A percentile compares a stretch with the other conserved stretches of the same genome.
Conservation (phyloP, 148 eudicot genomes). For the Rhododendron vialii region DNA sequence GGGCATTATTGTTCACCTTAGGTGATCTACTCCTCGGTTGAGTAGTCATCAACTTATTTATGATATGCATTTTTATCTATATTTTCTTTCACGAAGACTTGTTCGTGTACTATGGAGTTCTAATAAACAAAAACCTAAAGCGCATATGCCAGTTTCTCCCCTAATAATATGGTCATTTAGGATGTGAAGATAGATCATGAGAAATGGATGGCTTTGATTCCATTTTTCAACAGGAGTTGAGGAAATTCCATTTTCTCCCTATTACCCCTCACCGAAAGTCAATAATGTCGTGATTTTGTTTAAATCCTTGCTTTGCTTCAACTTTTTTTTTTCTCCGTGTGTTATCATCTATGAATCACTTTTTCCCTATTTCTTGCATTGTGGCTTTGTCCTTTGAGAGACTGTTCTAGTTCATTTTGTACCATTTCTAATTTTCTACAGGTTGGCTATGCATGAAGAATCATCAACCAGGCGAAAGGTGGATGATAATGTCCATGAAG, state of each 20-base stretch:
- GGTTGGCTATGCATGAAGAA: conserved; percentile 95
- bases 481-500: conserved; percentile 89
- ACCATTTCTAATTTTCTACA: conserved; percentile 20
- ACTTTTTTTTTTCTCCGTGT: not conserved
- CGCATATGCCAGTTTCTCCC: not conserved
- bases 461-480: conserved; percentile 86
- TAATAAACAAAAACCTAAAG: not conserved
- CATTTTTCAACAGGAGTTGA: not conserved
- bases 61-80: not conserved
- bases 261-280: not conserved
- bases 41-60: not conserved
- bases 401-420: not conserved
- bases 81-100: not conserved
- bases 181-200: not conserved
- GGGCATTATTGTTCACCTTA: not conserved
- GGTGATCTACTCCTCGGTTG: not conserved
- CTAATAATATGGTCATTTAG: not conserved
- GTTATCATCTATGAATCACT: not conserved
- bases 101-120: not conserved
- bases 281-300: not conserved
- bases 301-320: not conserved
- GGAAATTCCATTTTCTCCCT: not conserved
- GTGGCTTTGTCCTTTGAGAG: not conserved
- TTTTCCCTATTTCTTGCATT: not conserved
- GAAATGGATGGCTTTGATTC: not conserved